Base-by-base conservation (phyloP, 2,329 filamentous ascomycete species). In the Eurotiales sp. region DNA sequence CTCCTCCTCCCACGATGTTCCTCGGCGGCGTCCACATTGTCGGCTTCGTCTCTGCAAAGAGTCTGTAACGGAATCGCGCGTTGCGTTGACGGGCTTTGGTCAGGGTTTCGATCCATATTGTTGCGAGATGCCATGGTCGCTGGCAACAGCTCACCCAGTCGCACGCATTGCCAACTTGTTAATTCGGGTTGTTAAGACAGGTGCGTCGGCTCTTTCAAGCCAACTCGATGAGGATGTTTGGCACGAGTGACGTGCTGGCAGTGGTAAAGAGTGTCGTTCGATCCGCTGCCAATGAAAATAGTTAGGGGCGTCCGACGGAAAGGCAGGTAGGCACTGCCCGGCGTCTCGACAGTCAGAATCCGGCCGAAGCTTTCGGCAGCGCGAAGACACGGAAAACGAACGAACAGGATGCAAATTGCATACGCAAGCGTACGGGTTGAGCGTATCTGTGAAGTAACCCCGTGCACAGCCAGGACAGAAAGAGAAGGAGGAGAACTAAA, bases 61-160 rank as follows among this genome's bases (percentile, higher is more conserved):
- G 85, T 81, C 68, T 84, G 84, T 53, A 92, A 75, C 54, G 86
- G 87, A 71, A 93, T 91, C 56, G 85, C 85, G 50, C 72, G 69
- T 52, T 63, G 56, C n/a, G 57, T 55, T 19, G 56, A 55, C 47
- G 58, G 58, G 34, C 66, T 60, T 49, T 59, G 56, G 53, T 60
- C 53, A 57, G 58, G 58, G 23, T 15, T 17, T n/a, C 42, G 53
- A 34, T 34, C 45, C 29, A 59, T 61, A 56, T 66, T 63, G 59
- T 62, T 64, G 58, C 63, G 65, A 47, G 70, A 65, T 62, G 70
- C 70, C 70, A 73, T 73, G 58, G 61, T 70, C 57, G 62, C 65
- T 65, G 64, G 54, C 57, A 61, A 57, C 58, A 53, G 59, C 65
- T 68, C 44, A 72, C 60, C 59, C 61, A 61, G 64, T 64, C 48